Base-by-base conservation (phyloP, 768 basidiomycete species). In the Termitomyces sp. region DNA sequence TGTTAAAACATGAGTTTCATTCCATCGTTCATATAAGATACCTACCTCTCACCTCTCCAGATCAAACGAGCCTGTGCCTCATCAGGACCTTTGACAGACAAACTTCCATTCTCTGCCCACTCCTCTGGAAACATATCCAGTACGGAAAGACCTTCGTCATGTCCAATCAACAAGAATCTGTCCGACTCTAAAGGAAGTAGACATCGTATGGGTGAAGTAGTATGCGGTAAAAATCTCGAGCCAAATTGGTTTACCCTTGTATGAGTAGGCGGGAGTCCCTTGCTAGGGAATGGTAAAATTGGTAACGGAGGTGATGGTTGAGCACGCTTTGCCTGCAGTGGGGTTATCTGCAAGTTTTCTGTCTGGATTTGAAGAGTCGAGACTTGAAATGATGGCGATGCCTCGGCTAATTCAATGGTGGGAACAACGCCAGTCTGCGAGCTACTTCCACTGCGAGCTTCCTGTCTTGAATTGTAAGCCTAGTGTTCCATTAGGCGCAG, bases 201-300 rank as follows among this genome's bases (percentile, higher is more conserved):
- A 68, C 88, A 87, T 54, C 84, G 82, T 58, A 94, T 93, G 32
- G 80, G 89, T 0, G 81, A 77, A 2, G 81, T 87, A 16, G 90
- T 73, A 63, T 94, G 91, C 11, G 91, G 91, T 34, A 94, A 75
- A 67, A 94, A 94, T 16, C 91, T 81, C 19, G 91, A 93, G 21
- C 91, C 91, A 66, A 94, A 92, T 41, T 89, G 81, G 63, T 86
- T 85, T 48, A 93, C 68, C 59, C 79, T 79, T 21, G 91, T 71
- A 63, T 84, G 88, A 1, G 80, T 84, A 0, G 89, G 88, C 16
- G 68, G 67, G n/a, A 82, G 73, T 21, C 61, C 71, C 64, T 84
- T 81, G 67, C 76, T 78, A 21, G 78, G 65, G 55, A 79, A 74
- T 43, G 77, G 80, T 37, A 75, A 69, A 49, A 70, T 72, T 43